Evolutionary conservation across 1,284 basidiomycete genomes (phyloP).

Genomic region (Earliella scabrosa): DNA sequence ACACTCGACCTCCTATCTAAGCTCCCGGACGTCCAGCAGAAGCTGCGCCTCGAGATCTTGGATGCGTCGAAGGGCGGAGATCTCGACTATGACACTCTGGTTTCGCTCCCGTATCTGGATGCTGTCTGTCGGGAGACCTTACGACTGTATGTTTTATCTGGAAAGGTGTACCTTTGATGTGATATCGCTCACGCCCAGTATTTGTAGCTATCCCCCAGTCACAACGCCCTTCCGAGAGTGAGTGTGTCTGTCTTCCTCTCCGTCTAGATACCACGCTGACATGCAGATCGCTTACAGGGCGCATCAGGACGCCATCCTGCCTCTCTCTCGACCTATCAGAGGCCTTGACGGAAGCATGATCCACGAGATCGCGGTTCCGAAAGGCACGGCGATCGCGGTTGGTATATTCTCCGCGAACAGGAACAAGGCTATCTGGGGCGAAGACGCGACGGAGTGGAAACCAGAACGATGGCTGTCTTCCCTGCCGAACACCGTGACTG

Average conservation of each 20-base stretch:
- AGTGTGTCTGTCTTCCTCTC: neutral
- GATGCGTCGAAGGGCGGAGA: conserved; percentile 25
- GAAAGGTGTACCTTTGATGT: too few species aligned
- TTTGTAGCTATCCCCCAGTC: neutral
- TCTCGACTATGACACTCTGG: conserved; percentile 34
- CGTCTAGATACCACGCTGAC: too few species aligned
- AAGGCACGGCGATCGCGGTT: conserved; percentile 40
- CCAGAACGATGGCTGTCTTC: conserved; percentile 34
- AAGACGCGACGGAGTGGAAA: conserved; percentile 33
- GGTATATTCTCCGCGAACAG: conserved; percentile 30
- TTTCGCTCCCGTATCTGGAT: conserved; percentile 37
- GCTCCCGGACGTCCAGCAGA: conserved; percentile 19
- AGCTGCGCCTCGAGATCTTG: conserved; percentile 32
- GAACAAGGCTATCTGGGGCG: conserved; percentile 34
- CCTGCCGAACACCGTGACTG: conserved; percentile 16
- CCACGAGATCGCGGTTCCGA: conserved; percentile 42
- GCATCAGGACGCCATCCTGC: conserved; percentile 24
- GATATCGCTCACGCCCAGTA: neutral
- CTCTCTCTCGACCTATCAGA: conserved; percentile 26
- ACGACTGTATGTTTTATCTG: conserved; percentile 30
- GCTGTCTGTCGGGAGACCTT: conserved; percentile 39
- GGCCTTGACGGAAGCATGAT: conserved; percentile 37
- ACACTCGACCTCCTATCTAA: conserved; percentile 31
- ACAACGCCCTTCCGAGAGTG: conserved; percentile 6
- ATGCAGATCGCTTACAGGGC: too few species aligned